Evolutionary conservation across 345 rosid species (phyloP), one percentile per base, ranked within the genome.

Genomic region (rapeseed (Brassica napus)): DNA sequence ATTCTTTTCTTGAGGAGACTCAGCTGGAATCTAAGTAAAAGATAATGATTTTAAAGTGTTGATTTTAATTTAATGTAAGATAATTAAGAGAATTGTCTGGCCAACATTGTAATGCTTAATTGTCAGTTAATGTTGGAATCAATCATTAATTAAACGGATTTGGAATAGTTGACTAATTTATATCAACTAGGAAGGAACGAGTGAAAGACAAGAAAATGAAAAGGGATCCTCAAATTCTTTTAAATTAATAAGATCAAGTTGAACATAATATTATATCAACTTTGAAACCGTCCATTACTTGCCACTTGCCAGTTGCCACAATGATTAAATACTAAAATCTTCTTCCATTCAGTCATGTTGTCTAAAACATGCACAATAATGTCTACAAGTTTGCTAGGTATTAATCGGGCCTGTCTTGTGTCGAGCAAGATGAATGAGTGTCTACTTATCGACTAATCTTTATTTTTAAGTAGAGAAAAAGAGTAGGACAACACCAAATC

Each of bases 91-190:
- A 52, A 11, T 54, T 71, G 47, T 64, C 12, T 78, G 66, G 67
- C 72, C 81, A 78, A 73, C 68, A 59, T 78, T 65, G 16, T 65
- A 78, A 71, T 71, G 77, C 72, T 71, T 72, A 57, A 8, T 14
- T 77, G 81, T 77, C 76, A 77, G 73, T 58, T 72, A 78, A 30
- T 65, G 77, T 73, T 60, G 57, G 82, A 66, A 59, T 66, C 63
- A 66, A 59, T 58, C 26, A 37, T 37, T 65, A 12, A 71, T 24
- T 26, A 66, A 65, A 78, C 21, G 3, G 62, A 78, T 65, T 72
- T 66, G 24, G 42, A 58, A 42, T 66, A 58, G 49, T 73, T 60
- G 69, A 67, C 63, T 79, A 59, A 15, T 31, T 58, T 58, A 73
- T 72, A 65, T 42, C 42, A 78, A 72, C 67, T 72, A 28, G 44